Evolutionary conservation across 768 basidiomycete species (phyloP).

Genomic region (Leccinum uliginosum): DNA sequence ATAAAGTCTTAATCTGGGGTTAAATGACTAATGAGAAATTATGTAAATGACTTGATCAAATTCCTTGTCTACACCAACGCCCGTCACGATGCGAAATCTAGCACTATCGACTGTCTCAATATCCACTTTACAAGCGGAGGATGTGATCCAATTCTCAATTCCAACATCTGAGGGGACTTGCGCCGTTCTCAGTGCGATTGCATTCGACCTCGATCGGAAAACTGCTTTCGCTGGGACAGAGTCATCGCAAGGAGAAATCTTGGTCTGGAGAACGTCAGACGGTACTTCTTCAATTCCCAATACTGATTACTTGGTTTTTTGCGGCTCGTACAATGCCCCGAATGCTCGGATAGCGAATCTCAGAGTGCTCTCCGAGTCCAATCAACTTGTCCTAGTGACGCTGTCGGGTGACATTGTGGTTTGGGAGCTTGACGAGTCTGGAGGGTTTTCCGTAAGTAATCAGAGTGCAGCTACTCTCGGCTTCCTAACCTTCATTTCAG

Average conservation of each 20-base stretch:
- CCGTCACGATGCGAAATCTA: conserved; percentile 51
- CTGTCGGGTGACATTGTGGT: conserved; percentile 81
- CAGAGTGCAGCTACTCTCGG: not conserved
- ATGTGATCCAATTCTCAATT: conserved; percentile 13
- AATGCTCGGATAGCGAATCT: conserved; percentile 55
- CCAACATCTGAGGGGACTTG: conserved; percentile 19
- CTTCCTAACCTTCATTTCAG: conserved; percentile 13
- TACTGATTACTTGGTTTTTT: conserved; percentile 16
- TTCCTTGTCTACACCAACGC: not conserved
- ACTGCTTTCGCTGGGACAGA: conserved; percentile 58
- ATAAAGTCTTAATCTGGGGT: not conserved
- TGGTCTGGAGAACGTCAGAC: conserved; percentile 48
- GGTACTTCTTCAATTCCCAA: conserved; percentile 8
- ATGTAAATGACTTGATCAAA: not conserved
- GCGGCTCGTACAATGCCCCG: conserved; percentile 18
- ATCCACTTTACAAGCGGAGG: conserved; percentile 14
- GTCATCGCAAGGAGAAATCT: conserved; percentile 52
- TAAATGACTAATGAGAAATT: not conserved
- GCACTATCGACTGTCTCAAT: conserved; percentile 35
- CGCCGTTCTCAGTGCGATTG: conserved; percentile 40
- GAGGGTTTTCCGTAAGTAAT: conserved; percentile 39
- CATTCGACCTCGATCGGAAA: conserved; percentile 64
- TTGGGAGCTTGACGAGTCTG: conserved; percentile 47
- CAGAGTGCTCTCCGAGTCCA: conserved; percentile 67
- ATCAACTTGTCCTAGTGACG: conserved; percentile 61